Conservation (phyloP, 352 stramenopile species). For the Ophiocytium majus region DNA sequence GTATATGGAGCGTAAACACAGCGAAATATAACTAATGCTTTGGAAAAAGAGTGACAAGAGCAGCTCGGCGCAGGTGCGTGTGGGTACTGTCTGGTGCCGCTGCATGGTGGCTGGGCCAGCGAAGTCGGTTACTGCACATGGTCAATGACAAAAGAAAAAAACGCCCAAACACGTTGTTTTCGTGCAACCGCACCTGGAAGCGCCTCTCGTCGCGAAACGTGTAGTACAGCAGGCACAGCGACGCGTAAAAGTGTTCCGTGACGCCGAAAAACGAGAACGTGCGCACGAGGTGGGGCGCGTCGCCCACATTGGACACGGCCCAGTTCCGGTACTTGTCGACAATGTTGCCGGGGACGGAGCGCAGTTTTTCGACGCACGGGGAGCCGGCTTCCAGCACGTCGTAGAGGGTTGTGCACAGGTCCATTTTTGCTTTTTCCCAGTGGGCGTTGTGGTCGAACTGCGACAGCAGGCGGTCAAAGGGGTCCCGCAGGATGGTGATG, state of each 20-base stretch:
- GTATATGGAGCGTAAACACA: too few relatives aligned
- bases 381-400: slow-evolving; percentile 13
- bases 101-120: too few relatives aligned
- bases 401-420: background rate
- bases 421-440: slow-evolving; percentile 13
- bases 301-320: background rate
- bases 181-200: too few relatives aligned
- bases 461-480: slow-evolving; percentile 6
- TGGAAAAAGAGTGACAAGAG: too few relatives aligned
- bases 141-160: too few relatives aligned
- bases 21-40: too few relatives aligned
- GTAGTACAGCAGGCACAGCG: slow-evolving; percentile 29
- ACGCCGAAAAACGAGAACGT: slow-evolving; percentile 23
- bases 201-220: slow-evolving; percentile 3
- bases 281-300: background rate
- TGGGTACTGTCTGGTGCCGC: too few relatives aligned
- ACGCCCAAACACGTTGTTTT: too few relatives aligned
- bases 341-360: slow-evolving; percentile 10
- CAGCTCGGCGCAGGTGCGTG: too few relatives aligned
- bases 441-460: slow-evolving; percentile 20
- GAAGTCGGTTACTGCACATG: too few relatives aligned
- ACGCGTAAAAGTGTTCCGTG: slow-evolving; percentile 20
- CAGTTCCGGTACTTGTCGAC: slow-evolving; percentile 25
- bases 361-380: background rate
- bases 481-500: slow-evolving; percentile 8